These are phyloP conservation scores for Bacterosira constricta DNA, from an alignment of 108 stramenopile genomes.

Conservation along the genomic window DNA sequence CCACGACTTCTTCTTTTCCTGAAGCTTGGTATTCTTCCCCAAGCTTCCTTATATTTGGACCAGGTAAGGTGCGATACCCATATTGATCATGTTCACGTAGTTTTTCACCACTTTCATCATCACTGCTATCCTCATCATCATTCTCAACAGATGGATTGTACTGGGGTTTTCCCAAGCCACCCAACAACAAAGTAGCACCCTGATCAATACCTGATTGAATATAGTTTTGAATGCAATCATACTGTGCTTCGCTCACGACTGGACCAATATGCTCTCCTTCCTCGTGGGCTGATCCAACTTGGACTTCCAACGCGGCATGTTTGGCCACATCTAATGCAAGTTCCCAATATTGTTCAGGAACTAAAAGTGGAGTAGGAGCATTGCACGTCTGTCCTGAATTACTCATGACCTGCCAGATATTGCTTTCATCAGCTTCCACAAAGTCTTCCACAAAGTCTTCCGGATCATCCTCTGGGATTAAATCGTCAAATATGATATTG, in stretches of 20 bases:
- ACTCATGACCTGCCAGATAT: slow-evolving; percentile 48
- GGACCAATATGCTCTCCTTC: slow-evolving; percentile 38
- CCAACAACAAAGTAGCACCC: slow-evolving; percentile 32
- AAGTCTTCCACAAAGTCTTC: slow-evolving; percentile 46
- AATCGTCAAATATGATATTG: slow-evolving; percentile 64
- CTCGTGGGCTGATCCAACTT: slow-evolving; percentile 25
- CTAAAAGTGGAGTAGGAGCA: no score
- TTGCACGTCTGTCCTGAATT: slow-evolving; percentile 81
- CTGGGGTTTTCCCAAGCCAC: slow-evolving; percentile 10
- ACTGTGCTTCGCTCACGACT: slow-evolving; percentile 33
- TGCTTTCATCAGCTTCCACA: slow-evolving; percentile 26
- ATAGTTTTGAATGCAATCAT: slow-evolving; percentile 31
- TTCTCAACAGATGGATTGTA: no score
- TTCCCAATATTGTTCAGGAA: no score
- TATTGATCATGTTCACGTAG: no score
- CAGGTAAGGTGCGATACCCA: no score
- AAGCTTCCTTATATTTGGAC: no score
- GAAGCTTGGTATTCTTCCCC: no score
- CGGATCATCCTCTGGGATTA: slow-evolving; percentile 50
- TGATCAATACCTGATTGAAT: slow-evolving; percentile 32
- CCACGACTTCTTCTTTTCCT: no score
- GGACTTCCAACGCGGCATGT: no score
- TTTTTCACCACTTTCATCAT: no score
- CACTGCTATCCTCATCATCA: no score
- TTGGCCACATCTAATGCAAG: no score